phyloP scores from a whole-genome alignment of 148 eudicot genomes.

The Silene conica region DNA sequence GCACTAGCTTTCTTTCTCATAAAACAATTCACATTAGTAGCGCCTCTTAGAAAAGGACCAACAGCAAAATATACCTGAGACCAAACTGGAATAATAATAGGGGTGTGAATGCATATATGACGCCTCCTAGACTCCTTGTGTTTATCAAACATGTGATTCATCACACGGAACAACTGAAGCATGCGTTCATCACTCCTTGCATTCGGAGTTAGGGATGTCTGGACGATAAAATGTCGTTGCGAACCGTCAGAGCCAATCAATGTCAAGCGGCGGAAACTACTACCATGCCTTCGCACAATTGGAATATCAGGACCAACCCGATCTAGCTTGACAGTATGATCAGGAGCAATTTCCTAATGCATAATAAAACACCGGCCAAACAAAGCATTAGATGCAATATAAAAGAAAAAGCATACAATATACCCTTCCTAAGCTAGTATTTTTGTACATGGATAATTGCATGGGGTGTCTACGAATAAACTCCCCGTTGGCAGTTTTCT shows the following conservation, averaged over 20 bases:
- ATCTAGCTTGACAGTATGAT: conserved; percentile 95
- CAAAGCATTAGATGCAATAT: neutral
- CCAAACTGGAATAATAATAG: conserved; percentile 97
- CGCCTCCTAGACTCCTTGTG: conserved; percentile 97
- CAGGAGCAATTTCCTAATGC: conserved; percentile 83
- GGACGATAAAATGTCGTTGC: conserved; percentile 95
- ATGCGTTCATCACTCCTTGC: conserved; percentile 99
- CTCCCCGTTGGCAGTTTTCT: neutral
- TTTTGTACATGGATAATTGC: neutral
- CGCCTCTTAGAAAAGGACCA: neutral
- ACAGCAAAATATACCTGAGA: conserved; percentile 61
- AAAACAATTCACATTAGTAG: neutral
- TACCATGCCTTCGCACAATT: conserved; percentile 95
- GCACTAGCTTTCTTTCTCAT: neutral
- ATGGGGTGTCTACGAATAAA: neutral
- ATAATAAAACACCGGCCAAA: conserved; percentile 4
- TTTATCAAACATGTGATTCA: conserved; percentile 96
- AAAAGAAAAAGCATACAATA: neutral
- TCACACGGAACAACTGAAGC: conserved; percentile 94
- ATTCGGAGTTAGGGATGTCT: conserved; percentile 88
- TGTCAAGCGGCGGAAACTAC: conserved; percentile 93
- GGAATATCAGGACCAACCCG: conserved; percentile 96
- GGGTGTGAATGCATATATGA: conserved; percentile 91
- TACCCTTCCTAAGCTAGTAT: neutral
- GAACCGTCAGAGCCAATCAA: conserved; percentile 98